These are phyloP conservation scores for Pichia exigua DNA, from an alignment of 805 yeast species.

Conservation along the genomic window DNA sequence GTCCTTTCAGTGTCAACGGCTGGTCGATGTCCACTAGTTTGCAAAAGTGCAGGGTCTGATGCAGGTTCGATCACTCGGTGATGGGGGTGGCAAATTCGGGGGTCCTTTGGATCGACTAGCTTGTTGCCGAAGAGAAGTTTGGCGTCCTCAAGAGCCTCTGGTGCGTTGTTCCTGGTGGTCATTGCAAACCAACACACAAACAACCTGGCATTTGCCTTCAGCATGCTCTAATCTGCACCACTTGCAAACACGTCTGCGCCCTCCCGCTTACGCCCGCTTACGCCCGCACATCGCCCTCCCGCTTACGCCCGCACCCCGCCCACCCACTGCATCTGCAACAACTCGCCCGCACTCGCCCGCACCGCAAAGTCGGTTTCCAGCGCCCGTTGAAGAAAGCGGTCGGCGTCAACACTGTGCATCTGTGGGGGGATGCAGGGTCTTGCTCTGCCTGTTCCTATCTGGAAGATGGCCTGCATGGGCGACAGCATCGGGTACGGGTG, in stretches of 20 bases:
- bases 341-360: not conserved
- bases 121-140: not conserved
- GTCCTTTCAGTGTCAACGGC: no score
- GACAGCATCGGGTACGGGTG: conserved; percentile 94
- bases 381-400: not conserved
- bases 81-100: not conserved
- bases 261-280: no score
- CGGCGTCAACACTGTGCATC: conserved; percentile 52
- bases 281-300: no score
- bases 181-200: no score
- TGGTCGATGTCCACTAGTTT: conserved; percentile 3
- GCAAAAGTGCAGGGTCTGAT: not conserved
- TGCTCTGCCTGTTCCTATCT: conserved; percentile 70
- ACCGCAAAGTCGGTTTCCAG: not conserved
- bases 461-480: conserved; percentile 95
- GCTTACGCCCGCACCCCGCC: not conserved
- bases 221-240: no score
- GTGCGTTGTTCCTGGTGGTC: not conserved
- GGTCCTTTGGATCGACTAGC: not conserved
- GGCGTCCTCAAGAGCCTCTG: not conserved
- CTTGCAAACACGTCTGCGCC: no score
- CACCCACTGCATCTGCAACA: not conserved
- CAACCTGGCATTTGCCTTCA: no score
- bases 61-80: not conserved
- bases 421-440: conserved; percentile 70